These are phyloP conservation scores for Auriscalpium vulgare DNA, from an alignment of 768 basidiomycete genomes.

Conservation along the genomic window DNA sequence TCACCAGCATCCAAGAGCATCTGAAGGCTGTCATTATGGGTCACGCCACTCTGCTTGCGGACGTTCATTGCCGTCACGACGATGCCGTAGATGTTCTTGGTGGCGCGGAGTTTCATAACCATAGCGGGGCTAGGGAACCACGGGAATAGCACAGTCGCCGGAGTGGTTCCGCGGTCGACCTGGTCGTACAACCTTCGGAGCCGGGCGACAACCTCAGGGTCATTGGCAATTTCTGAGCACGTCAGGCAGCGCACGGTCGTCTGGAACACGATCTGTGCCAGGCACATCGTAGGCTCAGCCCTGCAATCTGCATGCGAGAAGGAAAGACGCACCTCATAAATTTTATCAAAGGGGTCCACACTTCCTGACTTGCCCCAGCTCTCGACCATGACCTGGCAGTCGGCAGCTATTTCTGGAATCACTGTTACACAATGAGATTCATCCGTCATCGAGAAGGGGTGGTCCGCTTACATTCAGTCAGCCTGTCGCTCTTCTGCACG, in stretches of 20 bases:
- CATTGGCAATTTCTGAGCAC: constrained; percentile 62
- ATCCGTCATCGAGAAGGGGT: constrained; percentile 1
- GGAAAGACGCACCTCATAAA: constrained; percentile 47
- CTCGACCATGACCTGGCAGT: constrained; percentile 53
- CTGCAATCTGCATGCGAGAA: background rate
- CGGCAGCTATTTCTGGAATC: constrained; percentile 55
- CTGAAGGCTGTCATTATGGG: constrained; percentile 61
- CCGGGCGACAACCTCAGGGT: constrained; percentile 50
- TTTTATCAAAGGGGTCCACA: constrained; percentile 64
- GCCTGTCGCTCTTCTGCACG: constrained; percentile 53
- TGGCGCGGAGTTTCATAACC: constrained; percentile 62
- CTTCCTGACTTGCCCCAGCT: constrained; percentile 57
- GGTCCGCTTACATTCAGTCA: constrained; percentile 48
- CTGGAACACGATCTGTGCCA: constrained; percentile 55
- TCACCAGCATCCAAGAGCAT: constrained; percentile 66
- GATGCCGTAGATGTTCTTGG: constrained; percentile 71
- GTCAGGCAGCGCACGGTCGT: constrained; percentile 61
- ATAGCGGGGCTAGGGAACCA: constrained; percentile 73
- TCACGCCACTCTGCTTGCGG: constrained; percentile 49
- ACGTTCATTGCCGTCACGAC: constrained; percentile 46
- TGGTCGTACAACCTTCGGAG: constrained; percentile 60
- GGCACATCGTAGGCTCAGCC: no score
- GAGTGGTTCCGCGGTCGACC: constrained; percentile 64
- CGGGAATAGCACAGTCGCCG: constrained; percentile 62
- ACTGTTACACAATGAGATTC: constrained; percentile 34